These are phyloP conservation scores for Metschnikowia borealis DNA, from an alignment of 805 yeast genomes.

Conservation along the genomic window DNA sequence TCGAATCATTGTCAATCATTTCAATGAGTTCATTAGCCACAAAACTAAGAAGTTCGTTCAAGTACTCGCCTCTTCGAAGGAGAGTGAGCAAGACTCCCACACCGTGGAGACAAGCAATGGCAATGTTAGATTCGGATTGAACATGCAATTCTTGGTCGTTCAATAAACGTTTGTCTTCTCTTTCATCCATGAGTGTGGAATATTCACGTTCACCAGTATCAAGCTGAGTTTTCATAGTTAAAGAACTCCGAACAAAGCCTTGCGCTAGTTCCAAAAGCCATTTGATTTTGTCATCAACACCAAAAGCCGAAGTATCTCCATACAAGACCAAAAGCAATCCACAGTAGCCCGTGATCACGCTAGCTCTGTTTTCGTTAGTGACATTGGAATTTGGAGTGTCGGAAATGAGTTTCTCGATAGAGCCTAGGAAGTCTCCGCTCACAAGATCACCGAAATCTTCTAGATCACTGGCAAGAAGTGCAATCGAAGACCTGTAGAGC, in stretches of 20 bases:
- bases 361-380: slow-evolving; percentile 37
- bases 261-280: slow-evolving; percentile 45
- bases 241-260: slow-evolving; percentile 29
- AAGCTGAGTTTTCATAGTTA: slow-evolving; percentile 28
- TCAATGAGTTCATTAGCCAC: slow-evolving; percentile 31
- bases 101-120: slow-evolving; percentile 45
- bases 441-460: slow-evolving; percentile 46
- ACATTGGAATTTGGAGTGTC: slow-evolving; percentile 34
- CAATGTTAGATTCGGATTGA: slow-evolving; percentile 32
- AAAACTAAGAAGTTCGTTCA: slow-evolving; percentile 37
- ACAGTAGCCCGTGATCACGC: slow-evolving; percentile 35
- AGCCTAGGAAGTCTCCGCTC: slow-evolving; percentile 27
- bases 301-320: slow-evolving; percentile 48
- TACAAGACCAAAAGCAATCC: slow-evolving; percentile 41
- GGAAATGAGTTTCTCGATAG: slow-evolving; percentile 25
- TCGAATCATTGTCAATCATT: slow-evolving; percentile 39
- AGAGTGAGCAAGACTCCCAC: slow-evolving; percentile 43
- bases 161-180: slow-evolving; percentile 33
- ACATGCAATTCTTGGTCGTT: slow-evolving; percentile 30
- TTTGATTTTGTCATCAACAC: slow-evolving; percentile 43
- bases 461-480: slow-evolving; percentile 44
- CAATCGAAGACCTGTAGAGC: slow-evolving; percentile 37
- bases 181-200: slow-evolving; percentile 36
- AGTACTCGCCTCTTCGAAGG: slow-evolving; percentile 39
- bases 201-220: slow-evolving; percentile 42